Evolutionary conservation across 768 basidiomycete genomes (phyloP).

Genomic region (Tylopilus plumbeoviolaceoides): DNA sequence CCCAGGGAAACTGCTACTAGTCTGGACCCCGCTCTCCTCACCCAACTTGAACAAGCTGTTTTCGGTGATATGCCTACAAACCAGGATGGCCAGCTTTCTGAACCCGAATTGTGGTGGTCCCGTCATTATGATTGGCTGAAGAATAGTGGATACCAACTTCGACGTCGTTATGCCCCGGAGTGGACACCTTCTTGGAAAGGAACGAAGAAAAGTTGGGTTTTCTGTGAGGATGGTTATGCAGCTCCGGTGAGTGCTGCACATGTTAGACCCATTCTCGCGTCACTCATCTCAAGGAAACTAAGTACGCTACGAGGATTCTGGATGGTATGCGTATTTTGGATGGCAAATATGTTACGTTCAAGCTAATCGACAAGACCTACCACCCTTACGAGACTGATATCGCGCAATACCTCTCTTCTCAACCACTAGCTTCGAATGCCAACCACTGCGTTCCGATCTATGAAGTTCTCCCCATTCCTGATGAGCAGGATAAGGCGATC

Average conservation of each 20-base stretch:
- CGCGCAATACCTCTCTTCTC: background rate
- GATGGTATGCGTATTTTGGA: background rate
- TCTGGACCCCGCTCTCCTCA: too few species aligned
- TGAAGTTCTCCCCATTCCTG: background rate
- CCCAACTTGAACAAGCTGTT: too few species aligned
- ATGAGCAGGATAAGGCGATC: background rate
- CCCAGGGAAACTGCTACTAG: background rate
- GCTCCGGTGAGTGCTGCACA: background rate
- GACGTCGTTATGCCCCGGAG: conserved; percentile 15
- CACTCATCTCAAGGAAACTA: too few species aligned
- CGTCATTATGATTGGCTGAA: conserved; percentile 10
- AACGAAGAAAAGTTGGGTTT: background rate
- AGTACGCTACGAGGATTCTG: too few species aligned
- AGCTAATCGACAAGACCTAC: background rate
- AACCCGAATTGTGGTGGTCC: conserved; percentile 9
- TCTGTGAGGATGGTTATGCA: conserved; percentile 1
- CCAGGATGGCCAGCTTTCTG: background rate
- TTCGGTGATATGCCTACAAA: too few species aligned
- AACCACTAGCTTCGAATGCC: background rate
- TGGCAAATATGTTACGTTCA: background rate
- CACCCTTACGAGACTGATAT: background rate
- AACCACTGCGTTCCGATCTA: background rate
- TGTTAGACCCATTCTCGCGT: too few species aligned
- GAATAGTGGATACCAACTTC: conserved; percentile 15
- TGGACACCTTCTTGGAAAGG: conserved; percentile 20